Percentiles rank a stretch among this genome's conserved stretches.
Conservation (phyloP, 306 rosid genomes). For the cucumber (Cucumis sativus) region DNA sequence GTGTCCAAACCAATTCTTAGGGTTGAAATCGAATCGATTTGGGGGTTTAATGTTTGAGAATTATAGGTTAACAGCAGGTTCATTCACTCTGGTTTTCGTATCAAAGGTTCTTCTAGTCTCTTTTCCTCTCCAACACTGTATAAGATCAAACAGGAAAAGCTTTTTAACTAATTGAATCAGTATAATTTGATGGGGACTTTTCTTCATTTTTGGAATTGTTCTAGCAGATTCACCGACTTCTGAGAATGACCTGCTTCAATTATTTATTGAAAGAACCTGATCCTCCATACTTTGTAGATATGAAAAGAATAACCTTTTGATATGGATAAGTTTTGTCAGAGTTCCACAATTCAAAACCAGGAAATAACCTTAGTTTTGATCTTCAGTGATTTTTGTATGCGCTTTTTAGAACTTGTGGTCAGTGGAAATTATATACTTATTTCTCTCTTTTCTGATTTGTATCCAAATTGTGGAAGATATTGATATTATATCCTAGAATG, state of each 20-base stretch:
- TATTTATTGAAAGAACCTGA: neutral
- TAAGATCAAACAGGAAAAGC: neutral
- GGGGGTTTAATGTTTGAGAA: too few species aligned
- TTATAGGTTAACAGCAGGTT: too few species aligned
- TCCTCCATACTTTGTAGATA: neutral
- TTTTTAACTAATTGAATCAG: neutral
- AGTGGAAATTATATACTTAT: neutral
- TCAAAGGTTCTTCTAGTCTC: neutral
- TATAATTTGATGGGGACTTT: neutral
- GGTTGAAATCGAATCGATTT: too few species aligned
- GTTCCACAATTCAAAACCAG: neutral
- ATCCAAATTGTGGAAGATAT: slow-evolving; percentile 1
- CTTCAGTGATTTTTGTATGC: neutral
- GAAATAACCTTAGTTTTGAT: neutral
- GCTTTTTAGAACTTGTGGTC: neutral
- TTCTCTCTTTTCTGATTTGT: neutral
- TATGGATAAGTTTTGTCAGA: neutral
- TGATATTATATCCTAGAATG: slow-evolving; percentile 1
- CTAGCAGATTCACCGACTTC: neutral
- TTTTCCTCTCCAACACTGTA: neutral
- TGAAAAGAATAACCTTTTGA: neutral
- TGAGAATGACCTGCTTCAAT: slow-evolving; percentile 1
- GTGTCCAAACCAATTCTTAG: too few species aligned
- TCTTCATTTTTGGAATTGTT: neutral
- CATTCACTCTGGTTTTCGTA: too few species aligned